These are phyloP conservation scores for Globisporangium uncinulatum DNA, from an alignment of 352 stramenopile genomes.

Conservation along the genomic window DNA sequence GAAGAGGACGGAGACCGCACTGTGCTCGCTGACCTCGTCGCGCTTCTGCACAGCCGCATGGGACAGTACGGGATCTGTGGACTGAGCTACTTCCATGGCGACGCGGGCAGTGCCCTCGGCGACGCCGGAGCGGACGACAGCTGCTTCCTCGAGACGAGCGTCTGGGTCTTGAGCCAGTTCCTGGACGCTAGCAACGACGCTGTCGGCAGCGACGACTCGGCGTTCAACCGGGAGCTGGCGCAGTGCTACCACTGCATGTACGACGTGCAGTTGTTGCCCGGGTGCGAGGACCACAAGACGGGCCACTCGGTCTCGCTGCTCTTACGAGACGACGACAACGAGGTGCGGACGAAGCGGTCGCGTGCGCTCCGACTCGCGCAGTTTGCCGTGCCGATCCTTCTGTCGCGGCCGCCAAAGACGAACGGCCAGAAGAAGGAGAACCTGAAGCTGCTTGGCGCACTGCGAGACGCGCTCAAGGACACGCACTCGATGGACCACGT, in stretches of 20 bases:
- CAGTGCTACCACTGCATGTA: conserved; percentile 77
- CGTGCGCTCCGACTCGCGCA: conserved; percentile 29
- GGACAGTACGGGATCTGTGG: conserved; percentile 41
- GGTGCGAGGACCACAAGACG: conserved; percentile 54
- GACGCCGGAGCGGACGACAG: conserved; percentile 5
- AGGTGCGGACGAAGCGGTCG: conserved; percentile 11
- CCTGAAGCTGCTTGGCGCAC: conserved; percentile 49
- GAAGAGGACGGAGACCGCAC: not conserved
- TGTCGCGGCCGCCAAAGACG: conserved; percentile 46
- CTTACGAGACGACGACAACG: not conserved
- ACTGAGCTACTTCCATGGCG: conserved; percentile 22
- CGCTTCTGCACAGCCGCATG: conserved; percentile 39
- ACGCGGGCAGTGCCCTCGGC: not conserved
- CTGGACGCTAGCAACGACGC: conserved; percentile 5
- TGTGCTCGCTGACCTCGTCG: conserved; percentile 15
- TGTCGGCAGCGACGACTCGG: conserved; percentile 12
- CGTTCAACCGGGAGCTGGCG: conserved; percentile 43
- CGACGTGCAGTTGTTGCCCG: conserved; percentile 57
- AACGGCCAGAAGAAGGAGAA: conserved; percentile 76
- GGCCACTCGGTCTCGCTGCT: conserved; percentile 31
- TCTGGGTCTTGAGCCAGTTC: conserved; percentile 26
- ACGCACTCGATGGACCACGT: conserved; percentile 4
- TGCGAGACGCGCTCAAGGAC: conserved; percentile 37
- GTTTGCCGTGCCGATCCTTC: conserved; percentile 57
- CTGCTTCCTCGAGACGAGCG: conserved; percentile 43